These are phyloP conservation scores for Rasamsonia emersonii DNA, from an alignment of 2,329 filamentous ascomycete species.

Conservation along the genomic window DNA sequence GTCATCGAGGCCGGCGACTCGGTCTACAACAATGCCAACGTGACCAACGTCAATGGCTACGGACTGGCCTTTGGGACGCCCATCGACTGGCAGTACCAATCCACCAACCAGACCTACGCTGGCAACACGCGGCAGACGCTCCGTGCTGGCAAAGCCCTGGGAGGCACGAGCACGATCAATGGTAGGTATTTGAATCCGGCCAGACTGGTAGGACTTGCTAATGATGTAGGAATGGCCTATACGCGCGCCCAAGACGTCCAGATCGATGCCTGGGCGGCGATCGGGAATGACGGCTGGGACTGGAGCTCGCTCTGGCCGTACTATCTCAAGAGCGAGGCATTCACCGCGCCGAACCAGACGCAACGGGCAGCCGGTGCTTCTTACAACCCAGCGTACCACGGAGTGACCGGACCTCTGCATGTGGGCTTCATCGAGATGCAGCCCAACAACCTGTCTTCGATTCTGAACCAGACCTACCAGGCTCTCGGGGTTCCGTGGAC, in stretches of 20 bases:
- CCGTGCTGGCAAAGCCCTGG: slow-evolving; percentile 34
- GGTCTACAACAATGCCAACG: slow-evolving; percentile 19
- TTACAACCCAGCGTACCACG: slow-evolving; percentile 18
- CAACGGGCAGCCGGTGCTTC: slow-evolving; percentile 15
- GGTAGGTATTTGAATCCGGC: slow-evolving; percentile 13
- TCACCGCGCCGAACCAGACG: slow-evolving; percentile 14
- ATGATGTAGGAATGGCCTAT: slow-evolving; percentile 27
- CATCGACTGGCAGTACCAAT: slow-evolving; percentile 36
- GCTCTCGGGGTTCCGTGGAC: slow-evolving; percentile 30
- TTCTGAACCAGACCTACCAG: slow-evolving; percentile 29
- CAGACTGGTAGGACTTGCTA: background rate
- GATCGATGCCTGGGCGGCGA: slow-evolving; percentile 27
- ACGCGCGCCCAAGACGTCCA: slow-evolving; percentile 26
- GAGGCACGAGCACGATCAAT: slow-evolving; percentile 37
- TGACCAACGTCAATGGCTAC: slow-evolving; percentile 17
- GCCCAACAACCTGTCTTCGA: slow-evolving; percentile 16
- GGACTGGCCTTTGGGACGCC: slow-evolving; percentile 20
- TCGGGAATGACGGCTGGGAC: slow-evolving; percentile 23
- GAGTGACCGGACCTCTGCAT: slow-evolving; percentile 20
- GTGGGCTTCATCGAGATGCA: slow-evolving; percentile 16
- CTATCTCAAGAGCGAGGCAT: slow-evolving; percentile 19
- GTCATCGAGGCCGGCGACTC: slow-evolving; percentile 23
- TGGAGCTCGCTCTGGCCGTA: slow-evolving; percentile 23
- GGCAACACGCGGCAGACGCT: slow-evolving; percentile 19
- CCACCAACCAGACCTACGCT: slow-evolving; percentile 29